These are phyloP conservation scores for Phylloporus scabripes DNA, from an alignment of 768 basidiomycete genomes.

Conservation along the genomic window DNA sequence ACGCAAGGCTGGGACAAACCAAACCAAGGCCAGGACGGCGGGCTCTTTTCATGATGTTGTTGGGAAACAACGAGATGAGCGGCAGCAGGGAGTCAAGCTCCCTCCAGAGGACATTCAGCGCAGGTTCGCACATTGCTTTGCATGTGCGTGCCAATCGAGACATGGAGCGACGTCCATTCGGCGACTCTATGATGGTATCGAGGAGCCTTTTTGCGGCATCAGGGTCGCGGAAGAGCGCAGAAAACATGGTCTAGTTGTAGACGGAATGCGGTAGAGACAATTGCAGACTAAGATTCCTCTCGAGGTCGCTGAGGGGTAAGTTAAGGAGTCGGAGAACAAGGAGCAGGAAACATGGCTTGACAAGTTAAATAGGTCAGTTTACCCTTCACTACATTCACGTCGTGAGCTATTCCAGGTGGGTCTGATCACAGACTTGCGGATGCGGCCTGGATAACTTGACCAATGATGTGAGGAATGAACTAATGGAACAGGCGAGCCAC, in stretches of 20 bases:
- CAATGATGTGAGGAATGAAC: slow-evolving; percentile 22
- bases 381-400: slow-evolving; percentile 38
- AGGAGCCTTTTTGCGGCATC: slow-evolving; percentile 50
- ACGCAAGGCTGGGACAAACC: slow-evolving; percentile 39
- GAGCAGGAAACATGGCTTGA: slow-evolving; percentile 33
- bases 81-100: slow-evolving; percentile 74
- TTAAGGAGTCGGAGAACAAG: slow-evolving; percentile 34
- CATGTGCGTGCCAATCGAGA: slow-evolving; percentile 73
- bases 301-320: slow-evolving; percentile 28
- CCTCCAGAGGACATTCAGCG: slow-evolving; percentile 68
- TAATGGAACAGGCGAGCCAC: slow-evolving; percentile 23
- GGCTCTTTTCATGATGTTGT: slow-evolving; percentile 59
- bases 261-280: slow-evolving; percentile 38
- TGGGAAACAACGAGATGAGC: slow-evolving; percentile 67
- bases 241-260: slow-evolving; percentile 47
- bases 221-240: slow-evolving; percentile 56
- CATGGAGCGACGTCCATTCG: slow-evolving; percentile 61
- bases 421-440: slow-evolving; percentile 28
- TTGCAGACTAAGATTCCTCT: slow-evolving; percentile 23
- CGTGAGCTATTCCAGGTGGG: slow-evolving; percentile 33
- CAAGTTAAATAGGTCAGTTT: slow-evolving; percentile 32
- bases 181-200: slow-evolving; percentile 48
- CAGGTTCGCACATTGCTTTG: slow-evolving; percentile 65
- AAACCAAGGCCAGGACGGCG: slow-evolving; percentile 71
- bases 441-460: slow-evolving; percentile 26